A percentile compares a stretch with the other conserved stretches of the same genome.
These are phyloP conservation scores for Magnusiomyces magnusii DNA, from an alignment of 1,139 yeast genomes.

Conservation along the genomic window DNA sequence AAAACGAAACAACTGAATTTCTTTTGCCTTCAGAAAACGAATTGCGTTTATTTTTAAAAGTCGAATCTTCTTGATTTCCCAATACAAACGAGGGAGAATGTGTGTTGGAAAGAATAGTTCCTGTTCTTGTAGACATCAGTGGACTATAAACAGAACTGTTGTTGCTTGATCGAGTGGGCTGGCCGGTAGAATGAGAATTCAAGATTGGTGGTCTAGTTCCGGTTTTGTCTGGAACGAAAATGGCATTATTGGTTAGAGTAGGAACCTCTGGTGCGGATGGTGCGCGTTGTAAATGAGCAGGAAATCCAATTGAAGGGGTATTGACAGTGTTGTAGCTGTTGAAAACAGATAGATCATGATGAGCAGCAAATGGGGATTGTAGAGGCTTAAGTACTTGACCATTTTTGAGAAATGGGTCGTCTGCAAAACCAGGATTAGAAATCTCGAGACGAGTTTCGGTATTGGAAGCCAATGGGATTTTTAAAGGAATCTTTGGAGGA, in stretches of 20 bases:
- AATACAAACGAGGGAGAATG: not conserved
- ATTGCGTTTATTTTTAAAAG: too few species aligned
- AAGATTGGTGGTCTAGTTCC: too few species aligned
- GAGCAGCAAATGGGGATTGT: not conserved
- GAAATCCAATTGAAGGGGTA: not conserved
- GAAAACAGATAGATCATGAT: not conserved
- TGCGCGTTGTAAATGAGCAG: not conserved
- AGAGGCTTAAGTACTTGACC: not conserved
- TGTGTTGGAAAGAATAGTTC: not conserved
- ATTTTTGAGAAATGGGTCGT: not conserved
- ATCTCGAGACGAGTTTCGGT: not conserved
- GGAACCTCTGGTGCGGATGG: slow-evolving; percentile 3
- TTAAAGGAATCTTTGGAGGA: not conserved
- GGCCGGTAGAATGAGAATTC: not conserved
- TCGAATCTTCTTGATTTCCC: not conserved
- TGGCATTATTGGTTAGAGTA: not conserved
- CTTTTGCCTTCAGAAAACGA: not conserved
- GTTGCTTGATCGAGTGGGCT: not conserved
- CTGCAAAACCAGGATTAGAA: not conserved
- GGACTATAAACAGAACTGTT: too few species aligned
- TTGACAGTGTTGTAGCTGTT: not conserved
- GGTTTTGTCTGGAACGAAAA: too few species aligned
- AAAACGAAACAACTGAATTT: not conserved
- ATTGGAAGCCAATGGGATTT: not conserved
- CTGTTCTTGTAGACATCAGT: too few species aligned